Evolutionary conservation across 2,329 filamentous ascomycete genomes (phyloP), one percentile per base, ranked within the genome.

Genomic region (Epichloe scottii): DNA sequence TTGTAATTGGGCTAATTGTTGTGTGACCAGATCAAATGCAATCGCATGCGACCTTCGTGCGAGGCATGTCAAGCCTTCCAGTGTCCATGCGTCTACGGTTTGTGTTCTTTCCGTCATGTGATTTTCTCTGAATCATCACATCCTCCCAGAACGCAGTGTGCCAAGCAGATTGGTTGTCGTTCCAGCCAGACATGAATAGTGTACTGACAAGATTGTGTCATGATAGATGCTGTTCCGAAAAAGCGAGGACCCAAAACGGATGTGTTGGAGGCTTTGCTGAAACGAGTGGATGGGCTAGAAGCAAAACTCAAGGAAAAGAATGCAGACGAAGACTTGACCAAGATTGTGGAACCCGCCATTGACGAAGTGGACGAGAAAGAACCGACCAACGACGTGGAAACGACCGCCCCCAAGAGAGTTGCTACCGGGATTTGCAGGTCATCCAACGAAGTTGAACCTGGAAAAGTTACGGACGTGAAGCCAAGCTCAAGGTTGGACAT

Each of bases 161-260:
- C 21, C 12, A 12, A 41, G 19, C 11, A 10, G 39, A 41, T 19
- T 21, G 17, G 11, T 41, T 15, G 6, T 15, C 34, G 15, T 46
- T 14, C 5, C 10, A 7, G 11, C 17, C 17, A 35, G 5, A 35
- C 8, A 21, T 30, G 3, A 15, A 34, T 12, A 35, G 8, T 34
- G 8, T 10, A 54, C 41, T 39, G 12, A 49, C 39, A 19, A 49
- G 6, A 8, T 38, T 53, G n/a, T 5, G 11, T 39, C 3, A 10
- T 15, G 19, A 6, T 59, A 90, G 88, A 95, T 71, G 89, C 89
- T 26, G 81, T 93, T 17, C 89, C 89, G 0, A 94, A 94, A 70
- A 94, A 94, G 66, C 77, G 89, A 64, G 89, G 89, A 0, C 89
- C 89, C 3, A 95, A 95, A 68, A 94, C 88, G 30, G 89, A 95